phyloP scores from a whole-genome alignment of 139 green algal genomes.

The Volvox reticuliferus region DNA sequence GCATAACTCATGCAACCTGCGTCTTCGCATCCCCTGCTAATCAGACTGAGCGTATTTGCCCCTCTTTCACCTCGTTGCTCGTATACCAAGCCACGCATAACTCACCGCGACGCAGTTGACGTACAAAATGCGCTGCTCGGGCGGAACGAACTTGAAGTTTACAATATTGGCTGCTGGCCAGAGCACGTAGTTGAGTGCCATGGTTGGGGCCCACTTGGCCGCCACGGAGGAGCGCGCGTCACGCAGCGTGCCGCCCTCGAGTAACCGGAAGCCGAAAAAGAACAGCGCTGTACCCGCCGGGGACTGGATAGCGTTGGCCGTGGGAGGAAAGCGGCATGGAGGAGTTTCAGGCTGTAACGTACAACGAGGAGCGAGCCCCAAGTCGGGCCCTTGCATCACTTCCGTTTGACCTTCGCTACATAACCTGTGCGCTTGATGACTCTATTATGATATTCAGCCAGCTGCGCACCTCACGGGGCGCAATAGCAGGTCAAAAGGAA shows the following conservation, averaged over 20 bases:
- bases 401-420: too few species aligned
- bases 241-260: constrained; percentile 5
- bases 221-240: constrained; percentile 15
- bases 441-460: too few species aligned
- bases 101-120: constrained; percentile 81
- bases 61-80: not conserved
- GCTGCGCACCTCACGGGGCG: too few species aligned
- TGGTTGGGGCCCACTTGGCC: constrained; percentile 50
- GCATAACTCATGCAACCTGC: too few species aligned
- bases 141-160: constrained; percentile 85
- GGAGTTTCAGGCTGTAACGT: too few species aligned
- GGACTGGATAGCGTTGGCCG: not conserved
- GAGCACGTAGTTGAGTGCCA: constrained; percentile 71
- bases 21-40: too few species aligned
- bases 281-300: constrained; percentile 67
- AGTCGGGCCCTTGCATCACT: too few species aligned
- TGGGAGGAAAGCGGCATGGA: too few species aligned
- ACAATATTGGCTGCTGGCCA: constrained; percentile 84
- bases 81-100: not conserved
- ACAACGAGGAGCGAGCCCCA: too few species aligned
- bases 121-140: constrained; percentile 86
- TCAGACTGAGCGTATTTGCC: too few species aligned
- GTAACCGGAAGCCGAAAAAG: constrained; percentile 60
- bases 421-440: too few species aligned
- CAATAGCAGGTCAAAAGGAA: too few species aligned